Conservation (phyloP, 768 basidiomycete genomes). For the Suillus decipiens region DNA sequence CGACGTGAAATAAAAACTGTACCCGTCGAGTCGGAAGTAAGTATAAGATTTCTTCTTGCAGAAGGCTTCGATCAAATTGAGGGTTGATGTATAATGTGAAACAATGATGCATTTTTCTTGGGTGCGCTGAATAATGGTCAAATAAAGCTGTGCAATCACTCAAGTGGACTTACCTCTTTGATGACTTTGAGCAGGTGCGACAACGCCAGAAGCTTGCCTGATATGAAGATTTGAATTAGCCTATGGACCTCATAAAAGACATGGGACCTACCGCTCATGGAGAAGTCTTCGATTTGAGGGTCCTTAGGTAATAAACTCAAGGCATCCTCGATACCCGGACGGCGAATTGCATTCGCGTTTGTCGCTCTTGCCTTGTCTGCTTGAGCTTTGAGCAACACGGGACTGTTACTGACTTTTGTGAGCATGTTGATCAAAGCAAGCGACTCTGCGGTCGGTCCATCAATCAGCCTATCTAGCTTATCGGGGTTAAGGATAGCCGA, state of each 20-base stretch:
- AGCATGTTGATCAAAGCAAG: slow-evolving; percentile 78
- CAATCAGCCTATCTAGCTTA: slow-evolving; percentile 65
- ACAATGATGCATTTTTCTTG: slow-evolving; percentile 95
- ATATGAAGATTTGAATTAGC: slow-evolving; percentile 13
- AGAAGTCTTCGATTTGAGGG: slow-evolving; percentile 67
- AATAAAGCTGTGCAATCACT: background rate
- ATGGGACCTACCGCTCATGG: slow-evolving; percentile 70
- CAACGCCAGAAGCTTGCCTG: slow-evolving; percentile 77
- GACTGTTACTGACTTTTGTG: slow-evolving; percentile 92
- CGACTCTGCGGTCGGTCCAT: slow-evolving; percentile 73
- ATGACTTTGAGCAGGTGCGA: slow-evolving; percentile 63
- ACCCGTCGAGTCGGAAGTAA: slow-evolving; percentile 89
- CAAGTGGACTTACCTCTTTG: slow-evolving; percentile 45
- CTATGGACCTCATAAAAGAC: background rate
- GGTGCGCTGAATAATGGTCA: slow-evolving; percentile 49
- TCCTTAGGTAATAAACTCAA: slow-evolving; percentile 59
- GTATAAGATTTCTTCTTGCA: slow-evolving; percentile 78
- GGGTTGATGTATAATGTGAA: slow-evolving; percentile 95
- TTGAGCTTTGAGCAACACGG: slow-evolving; percentile 81
- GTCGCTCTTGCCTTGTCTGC: slow-evolving; percentile 59
- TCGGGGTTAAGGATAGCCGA: slow-evolving; percentile 71
- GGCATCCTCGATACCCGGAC: slow-evolving; percentile 59
- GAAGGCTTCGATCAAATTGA: slow-evolving; percentile 87
- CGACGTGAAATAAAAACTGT: slow-evolving; percentile 14
- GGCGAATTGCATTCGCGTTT: slow-evolving; percentile 42